Evolutionary conservation across 2,329 filamentous ascomycete genomes (phyloP).

Genomic region (Hymenotorrendiella dingleyae): DNA sequence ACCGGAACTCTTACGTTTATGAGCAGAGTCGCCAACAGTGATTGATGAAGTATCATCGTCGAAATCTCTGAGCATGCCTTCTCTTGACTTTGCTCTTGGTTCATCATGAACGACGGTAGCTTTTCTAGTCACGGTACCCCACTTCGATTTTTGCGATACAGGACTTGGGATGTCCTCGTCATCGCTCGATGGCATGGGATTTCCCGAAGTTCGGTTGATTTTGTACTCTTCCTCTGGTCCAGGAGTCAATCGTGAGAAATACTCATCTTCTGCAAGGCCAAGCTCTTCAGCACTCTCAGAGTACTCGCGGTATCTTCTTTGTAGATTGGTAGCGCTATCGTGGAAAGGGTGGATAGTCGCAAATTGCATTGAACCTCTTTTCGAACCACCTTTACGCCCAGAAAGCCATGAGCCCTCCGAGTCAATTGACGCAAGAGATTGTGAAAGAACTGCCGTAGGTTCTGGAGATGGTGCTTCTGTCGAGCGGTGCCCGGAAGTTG

Average conservation of each 20-base stretch:
- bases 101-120: slow-evolving; percentile 60
- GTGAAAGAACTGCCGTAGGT: slow-evolving; percentile 52
- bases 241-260: slow-evolving; percentile 52
- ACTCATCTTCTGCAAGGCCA: slow-evolving; percentile 65
- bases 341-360: slow-evolving; percentile 30
- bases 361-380: slow-evolving; percentile 42
- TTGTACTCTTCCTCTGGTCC: slow-evolving; percentile 28
- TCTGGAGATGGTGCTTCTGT: slow-evolving; percentile 45
- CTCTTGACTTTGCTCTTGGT: slow-evolving; percentile 51
- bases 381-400: slow-evolving; percentile 52
- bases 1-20: slow-evolving; percentile 24
- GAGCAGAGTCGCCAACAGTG: slow-evolving; percentile 23
- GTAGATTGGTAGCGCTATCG: slow-evolving; percentile 37
- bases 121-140: slow-evolving; percentile 36
- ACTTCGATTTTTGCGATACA: slow-evolving; percentile 24
- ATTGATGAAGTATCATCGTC: slow-evolving; percentile 19
- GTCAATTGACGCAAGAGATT: slow-evolving; percentile 89
- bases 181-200: slow-evolving; percentile 49
- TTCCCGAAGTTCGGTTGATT: slow-evolving; percentile 39
- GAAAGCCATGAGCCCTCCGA: slow-evolving; percentile 96
- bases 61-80: slow-evolving; percentile 41
- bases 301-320: slow-evolving; percentile 44
- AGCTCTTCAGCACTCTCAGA: slow-evolving; percentile 61
- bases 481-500: slow-evolving; percentile 38
- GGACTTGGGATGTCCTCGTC: slow-evolving; percentile 46